Base-by-base conservation (phyloP, 169 alveolate genomes). In the Plasmodium billcollinsi region DNA sequence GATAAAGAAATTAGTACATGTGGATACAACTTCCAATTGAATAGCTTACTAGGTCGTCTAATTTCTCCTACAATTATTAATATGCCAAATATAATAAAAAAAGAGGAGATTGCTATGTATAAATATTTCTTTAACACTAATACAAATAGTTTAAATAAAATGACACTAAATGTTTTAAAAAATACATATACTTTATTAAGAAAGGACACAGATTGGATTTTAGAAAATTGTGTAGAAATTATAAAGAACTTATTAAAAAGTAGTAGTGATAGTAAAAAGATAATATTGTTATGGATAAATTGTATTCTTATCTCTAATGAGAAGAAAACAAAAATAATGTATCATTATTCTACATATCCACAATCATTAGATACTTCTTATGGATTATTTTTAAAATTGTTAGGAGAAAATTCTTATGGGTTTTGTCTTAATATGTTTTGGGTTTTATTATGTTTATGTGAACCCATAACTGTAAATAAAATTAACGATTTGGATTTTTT, bases 371-470 rank as follows among this genome's bases (percentile, higher is more conserved):
- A 88, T 21, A 66, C 49, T 39, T 65, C 92, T 0, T 88, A 88
- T 29, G 88, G 74, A 7, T 72, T 88, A 56, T 74, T 88, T 65
- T 80, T 78, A 73, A 45, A 72, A 49, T 61, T 94, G 56, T 74
- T 88, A 18, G 93, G 91, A n/a, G 96, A 94, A 61, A 80, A 85
- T 39, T 88, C 96, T 6, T 94, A 88, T 56, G 96, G 96, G 0
- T 83, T 88, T 63, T 91, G 94, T 29, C 70, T 94, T 7, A 94
- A 94, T 63, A 63, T 94, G 54, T 76, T 90, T 54, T 94, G 96
- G 96, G 29, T 94, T 14, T 65, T 94, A 43, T 76, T 94, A 62
- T 61, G 91, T 56, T 90, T 94, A 66, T 88, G 95, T 59, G 92
- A 74, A 18, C 95, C 95, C 18, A 92, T 94, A 8, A 89, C 94